Evolutionary conservation across 306 rosid genomes (phyloP).

Genomic region (Lathyrus tuberosus): DNA sequence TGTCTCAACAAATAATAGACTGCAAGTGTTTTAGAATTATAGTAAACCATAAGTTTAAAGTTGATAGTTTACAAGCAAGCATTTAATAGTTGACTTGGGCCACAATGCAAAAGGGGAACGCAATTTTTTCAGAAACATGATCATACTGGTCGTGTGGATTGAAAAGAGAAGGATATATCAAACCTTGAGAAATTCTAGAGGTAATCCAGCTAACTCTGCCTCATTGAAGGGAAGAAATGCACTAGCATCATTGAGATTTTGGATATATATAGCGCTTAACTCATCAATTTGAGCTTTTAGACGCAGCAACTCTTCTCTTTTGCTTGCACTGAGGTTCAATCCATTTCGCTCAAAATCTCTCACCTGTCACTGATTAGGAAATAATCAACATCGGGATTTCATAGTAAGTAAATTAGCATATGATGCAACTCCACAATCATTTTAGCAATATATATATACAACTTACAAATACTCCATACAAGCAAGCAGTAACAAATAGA

Average conservation of each 20-base stretch:
- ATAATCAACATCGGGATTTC: slow-evolving; percentile 67
- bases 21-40: slow-evolving; percentile 10
- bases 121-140: slow-evolving; percentile 10
- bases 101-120: slow-evolving; percentile 2
- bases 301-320: slow-evolving; percentile 82
- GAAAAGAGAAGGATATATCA: slow-evolving; percentile 27
- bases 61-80: slow-evolving; percentile 10
- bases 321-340: slow-evolving; percentile 80
- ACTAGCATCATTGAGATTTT: slow-evolving; percentile 72
- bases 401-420: slow-evolving; percentile 30
- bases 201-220: slow-evolving; percentile 85
- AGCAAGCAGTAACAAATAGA: slow-evolving; percentile 22
- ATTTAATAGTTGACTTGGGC: slow-evolving; percentile 31
- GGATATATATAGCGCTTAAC: slow-evolving; percentile 71
- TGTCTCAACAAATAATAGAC: neutral
- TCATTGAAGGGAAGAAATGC: slow-evolving; percentile 60
- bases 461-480: neutral
- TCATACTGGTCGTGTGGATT: slow-evolving; percentile 2
- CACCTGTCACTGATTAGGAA: slow-evolving; percentile 94
- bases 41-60: slow-evolving; percentile 32
- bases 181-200: slow-evolving; percentile 80
- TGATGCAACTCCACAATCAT: slow-evolving; percentile 18
- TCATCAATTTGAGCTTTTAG: slow-evolving; percentile 73
- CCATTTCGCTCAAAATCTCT: slow-evolving; percentile 95
- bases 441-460: slow-evolving; percentile 22